Evolutionary conservation across 192 early-diverging fungal genomes (phyloP).

Genomic region (Entrophospora sp.): DNA sequence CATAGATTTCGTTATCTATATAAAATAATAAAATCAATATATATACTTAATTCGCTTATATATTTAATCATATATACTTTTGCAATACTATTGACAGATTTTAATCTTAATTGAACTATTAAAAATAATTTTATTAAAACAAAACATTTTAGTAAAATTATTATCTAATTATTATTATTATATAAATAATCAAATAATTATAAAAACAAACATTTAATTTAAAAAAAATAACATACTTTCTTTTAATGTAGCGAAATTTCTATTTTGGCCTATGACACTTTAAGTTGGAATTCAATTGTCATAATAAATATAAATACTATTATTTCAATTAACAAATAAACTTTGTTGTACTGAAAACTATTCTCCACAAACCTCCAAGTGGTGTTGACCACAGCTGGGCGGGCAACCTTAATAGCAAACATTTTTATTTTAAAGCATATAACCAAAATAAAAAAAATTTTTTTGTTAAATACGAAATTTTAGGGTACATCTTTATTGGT

Average conservation of each 20-base stretch:
- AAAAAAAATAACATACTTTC: slow-evolving; percentile 58
- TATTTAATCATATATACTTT: no score
- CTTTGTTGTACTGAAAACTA: no score
- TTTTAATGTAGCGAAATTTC: slow-evolving; percentile 91
- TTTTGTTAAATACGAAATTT: no score
- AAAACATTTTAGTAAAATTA: no score
- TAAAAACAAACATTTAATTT: no score
- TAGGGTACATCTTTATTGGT: no score
- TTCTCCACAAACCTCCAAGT: neutral
- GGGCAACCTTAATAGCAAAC: neutral
- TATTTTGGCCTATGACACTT: slow-evolving; percentile 61
- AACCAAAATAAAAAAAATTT: neutral
- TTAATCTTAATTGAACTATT: slow-evolving; percentile 85
- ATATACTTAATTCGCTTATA: no score
- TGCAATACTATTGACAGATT: slow-evolving; percentile 95
- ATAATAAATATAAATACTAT: no score
- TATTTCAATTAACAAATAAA: no score
- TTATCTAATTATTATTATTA: no score
- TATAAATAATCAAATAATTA: no score
- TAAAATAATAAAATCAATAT: neutral
- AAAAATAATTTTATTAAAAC: neutral
- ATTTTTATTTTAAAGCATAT: neutral
- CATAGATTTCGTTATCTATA: slow-evolving; percentile 97
- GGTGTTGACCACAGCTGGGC: slow-evolving; percentile 8
- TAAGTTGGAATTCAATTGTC: no score